Conservation (phyloP, 371 early-diverging fungal species). For the Haplosporangium sp. region DNA sequence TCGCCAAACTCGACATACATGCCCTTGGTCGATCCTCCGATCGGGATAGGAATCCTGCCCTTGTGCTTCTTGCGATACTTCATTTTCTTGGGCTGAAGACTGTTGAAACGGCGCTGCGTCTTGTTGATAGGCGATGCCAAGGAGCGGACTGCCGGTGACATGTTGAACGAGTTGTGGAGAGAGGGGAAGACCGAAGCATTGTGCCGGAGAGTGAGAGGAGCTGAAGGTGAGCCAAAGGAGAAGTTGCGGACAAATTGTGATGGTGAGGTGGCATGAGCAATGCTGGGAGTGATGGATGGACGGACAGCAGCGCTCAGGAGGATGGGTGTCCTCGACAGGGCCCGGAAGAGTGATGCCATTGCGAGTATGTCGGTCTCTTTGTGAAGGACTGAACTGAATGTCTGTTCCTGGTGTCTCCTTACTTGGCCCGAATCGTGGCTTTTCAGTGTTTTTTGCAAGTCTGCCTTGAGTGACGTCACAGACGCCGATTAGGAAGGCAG, state of each 20-base stretch:
- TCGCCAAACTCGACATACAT: conserved; percentile 90
- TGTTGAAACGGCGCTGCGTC: conserved; percentile 63
- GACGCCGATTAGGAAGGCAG: not conserved
- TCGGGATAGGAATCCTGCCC: conserved; percentile 86
- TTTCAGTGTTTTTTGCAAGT: not conserved
- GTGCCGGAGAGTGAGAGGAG: conserved; percentile 27
- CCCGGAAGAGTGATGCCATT: conserved; percentile 51
- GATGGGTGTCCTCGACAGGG: conserved; percentile 41
- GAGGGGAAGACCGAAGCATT: conserved; percentile 48
- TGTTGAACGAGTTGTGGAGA: conserved; percentile 9
- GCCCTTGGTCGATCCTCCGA: conserved; percentile 87
- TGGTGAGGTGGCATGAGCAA: conserved; percentile 7
- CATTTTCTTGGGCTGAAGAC: conserved; percentile 81
- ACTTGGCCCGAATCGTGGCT: too few species aligned
- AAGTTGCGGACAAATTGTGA: conserved; percentile 47
- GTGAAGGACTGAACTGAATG: too few species aligned
- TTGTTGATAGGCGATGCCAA: conserved; percentile 44
- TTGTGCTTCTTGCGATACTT: conserved; percentile 92
- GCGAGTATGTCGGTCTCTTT: too few species aligned
- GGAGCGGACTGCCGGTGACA: conserved; percentile 36
- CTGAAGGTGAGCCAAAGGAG: conserved; percentile 27
- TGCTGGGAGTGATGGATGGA: not conserved
- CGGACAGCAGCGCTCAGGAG: conserved; percentile 32
- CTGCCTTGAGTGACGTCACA: not conserved
- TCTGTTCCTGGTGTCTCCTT: not conserved